Conservation (phyloP, 2,329 filamentous ascomycete genomes). For the Clonostachys rosea region DNA sequence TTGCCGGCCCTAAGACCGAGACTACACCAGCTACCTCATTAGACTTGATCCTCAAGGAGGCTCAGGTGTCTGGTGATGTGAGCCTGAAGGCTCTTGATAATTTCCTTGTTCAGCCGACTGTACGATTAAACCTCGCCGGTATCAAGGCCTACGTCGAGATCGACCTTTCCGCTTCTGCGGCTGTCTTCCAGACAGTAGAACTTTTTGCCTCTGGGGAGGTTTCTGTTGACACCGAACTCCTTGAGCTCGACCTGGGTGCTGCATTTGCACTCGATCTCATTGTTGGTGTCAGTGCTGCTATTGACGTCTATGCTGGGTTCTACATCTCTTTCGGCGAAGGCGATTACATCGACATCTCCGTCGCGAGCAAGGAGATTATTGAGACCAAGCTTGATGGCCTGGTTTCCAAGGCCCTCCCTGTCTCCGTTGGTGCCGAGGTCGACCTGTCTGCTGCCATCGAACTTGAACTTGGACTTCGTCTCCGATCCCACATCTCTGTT, state of each 20-base stretch:
- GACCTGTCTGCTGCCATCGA: conserved; percentile 34
- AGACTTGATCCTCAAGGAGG: conserved; percentile 13
- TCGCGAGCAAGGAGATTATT: conserved; percentile 29
- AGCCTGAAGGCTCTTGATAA: conserved; percentile 34
- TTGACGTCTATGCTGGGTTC: conserved; percentile 40
- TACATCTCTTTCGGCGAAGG: conserved; percentile 45
- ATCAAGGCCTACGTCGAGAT: conserved; percentile 48
- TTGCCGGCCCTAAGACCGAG: conserved; percentile 7
- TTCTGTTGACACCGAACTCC: conserved; percentile 31
- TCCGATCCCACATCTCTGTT: conserved; percentile 40
- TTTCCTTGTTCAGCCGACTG: conserved; percentile 29
- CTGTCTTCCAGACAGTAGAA: conserved; percentile 44
- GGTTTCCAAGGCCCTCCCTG: conserved; percentile 14
- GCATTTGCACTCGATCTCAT: conserved; percentile 48
- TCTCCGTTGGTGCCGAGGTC: conserved; percentile 13
- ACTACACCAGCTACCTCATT: conserved; percentile 10
- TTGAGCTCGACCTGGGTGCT: conserved; percentile 36
- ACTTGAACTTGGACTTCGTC: conserved; percentile 42
- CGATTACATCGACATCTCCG: conserved; percentile 31
- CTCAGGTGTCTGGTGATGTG: conserved; percentile 42
- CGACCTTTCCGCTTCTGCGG: conserved; percentile 35
- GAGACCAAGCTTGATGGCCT: conserved; percentile 34
- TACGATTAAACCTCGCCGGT: conserved; percentile 39
- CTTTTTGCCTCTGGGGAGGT: conserved; percentile 34
- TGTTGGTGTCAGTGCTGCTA: conserved; percentile 36